These are phyloP conservation scores for Asterophora parasitica DNA, from an alignment of 768 basidiomycete genomes.

Conservation along the genomic window DNA sequence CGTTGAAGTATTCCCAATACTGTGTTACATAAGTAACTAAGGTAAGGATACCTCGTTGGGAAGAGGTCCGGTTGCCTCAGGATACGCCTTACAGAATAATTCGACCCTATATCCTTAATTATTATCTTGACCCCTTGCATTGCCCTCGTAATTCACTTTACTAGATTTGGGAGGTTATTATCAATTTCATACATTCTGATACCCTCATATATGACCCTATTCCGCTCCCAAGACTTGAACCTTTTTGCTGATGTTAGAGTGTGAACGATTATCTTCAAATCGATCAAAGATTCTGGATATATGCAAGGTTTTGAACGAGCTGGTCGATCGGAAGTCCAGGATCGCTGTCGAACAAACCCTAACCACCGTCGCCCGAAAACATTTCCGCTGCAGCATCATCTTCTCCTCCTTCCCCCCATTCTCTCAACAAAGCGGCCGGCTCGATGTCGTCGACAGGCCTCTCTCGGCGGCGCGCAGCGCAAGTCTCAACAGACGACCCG, in stretches of 20 bases:
- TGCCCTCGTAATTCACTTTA: not conserved
- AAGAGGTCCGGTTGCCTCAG: too few relatives aligned
- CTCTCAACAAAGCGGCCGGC: not conserved
- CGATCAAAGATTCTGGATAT: too few relatives aligned
- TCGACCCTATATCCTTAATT: too few relatives aligned
- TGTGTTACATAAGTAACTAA: not conserved
- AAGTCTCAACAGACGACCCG: conserved; percentile 31
- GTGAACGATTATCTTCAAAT: too few relatives aligned
- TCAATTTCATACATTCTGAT: not conserved
- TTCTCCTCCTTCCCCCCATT: not conserved
- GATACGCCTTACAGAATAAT: too few relatives aligned
- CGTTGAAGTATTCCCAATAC: too few relatives aligned
- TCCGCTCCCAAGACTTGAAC: not conserved
- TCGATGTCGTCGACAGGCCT: conserved; percentile 49
- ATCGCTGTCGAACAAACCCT: too few relatives aligned
- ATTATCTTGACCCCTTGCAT: too few relatives aligned
- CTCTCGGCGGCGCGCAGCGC: conserved; percentile 53
- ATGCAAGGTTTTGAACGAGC: too few relatives aligned
- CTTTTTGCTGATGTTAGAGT: not conserved
- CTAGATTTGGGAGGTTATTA: not conserved
- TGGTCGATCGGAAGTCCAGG: too few relatives aligned
- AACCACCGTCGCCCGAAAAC: too few relatives aligned
- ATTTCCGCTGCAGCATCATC: not conserved
- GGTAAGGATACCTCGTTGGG: too few relatives aligned
- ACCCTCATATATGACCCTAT: not conserved